Base-by-base conservation (phyloP, 345 rosid species). In the Tarenaya hassleriana region DNA sequence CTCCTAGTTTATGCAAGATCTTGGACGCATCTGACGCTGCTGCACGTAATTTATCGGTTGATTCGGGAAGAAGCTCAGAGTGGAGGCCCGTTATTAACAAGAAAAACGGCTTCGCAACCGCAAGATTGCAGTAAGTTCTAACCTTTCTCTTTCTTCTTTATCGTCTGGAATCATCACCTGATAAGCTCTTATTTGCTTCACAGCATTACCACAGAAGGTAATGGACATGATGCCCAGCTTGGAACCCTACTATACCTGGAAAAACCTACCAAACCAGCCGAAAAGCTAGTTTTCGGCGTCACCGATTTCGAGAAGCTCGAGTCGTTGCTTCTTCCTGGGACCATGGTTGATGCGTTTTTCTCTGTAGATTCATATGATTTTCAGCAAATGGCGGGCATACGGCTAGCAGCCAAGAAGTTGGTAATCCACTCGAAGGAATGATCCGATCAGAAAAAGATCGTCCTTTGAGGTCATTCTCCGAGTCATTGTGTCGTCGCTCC, bases 101-200 rank as follows among this genome's bases (percentile, higher is more conserved):
- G 70, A 75, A 69, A 54, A 7, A 46, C 12, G 69, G 72, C 41
- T 77, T 50, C 41, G 3, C 95, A 5, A 84, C 63, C 14, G 68
- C 68, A 4, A 87, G 95, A 71, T 44, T 91, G 71, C 68, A 80
- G 98, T 87, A 87, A 78, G 92, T 78, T 56, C 35, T 14, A 7
- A 51, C 16, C 34, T 35, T 40, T 48, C n/a, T 64, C 16, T 43
- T 17, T 47, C 6, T 10, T 34, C 5, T 41, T 21, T 27, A 24
- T 24, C 5, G 29, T 5, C 29, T 57, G 24, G 37, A 11, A 6
- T 13, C n/a, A 3, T 17, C 5, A 5, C n/a, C 29, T 24, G 5
- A 24, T 24, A 24, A n/a, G 2, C 29, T 29, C n/a, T 47, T 39
- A 20, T 52, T 19, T 66, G 38, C 38, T 45, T 52, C 31, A 27